A percentile compares a stretch with the other conserved stretches of the same genome.
Evolutionary conservation across 371 early-diverging fungal genomes (phyloP).

Genomic region (Syncephalastrum contaminatum): DNA sequence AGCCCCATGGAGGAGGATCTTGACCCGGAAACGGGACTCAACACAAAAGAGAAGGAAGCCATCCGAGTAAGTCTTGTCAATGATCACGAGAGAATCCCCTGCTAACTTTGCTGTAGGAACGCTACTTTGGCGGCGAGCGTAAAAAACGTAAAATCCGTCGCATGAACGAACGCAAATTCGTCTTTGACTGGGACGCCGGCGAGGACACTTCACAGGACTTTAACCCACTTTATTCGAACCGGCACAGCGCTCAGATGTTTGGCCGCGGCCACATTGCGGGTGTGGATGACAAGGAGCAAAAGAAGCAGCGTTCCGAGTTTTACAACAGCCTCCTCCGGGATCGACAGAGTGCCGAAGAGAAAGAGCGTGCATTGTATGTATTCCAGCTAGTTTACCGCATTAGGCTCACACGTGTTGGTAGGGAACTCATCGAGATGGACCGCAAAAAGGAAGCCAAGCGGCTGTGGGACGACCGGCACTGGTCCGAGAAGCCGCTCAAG

Average conservation of each 20-base stretch:
- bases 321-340: constrained; percentile 66
- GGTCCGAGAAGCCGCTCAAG: constrained; percentile 88
- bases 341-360: constrained; percentile 70
- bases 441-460: constrained; percentile 65
- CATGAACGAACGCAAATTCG: constrained; percentile 91
- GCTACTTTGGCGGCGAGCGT: constrained; percentile 86
- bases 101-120: too few species aligned
- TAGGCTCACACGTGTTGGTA: constrained; percentile 13
- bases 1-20: constrained; percentile 9
- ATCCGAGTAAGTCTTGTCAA: constrained; percentile 34
- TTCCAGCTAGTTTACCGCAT: too few species aligned
- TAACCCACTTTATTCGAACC: constrained; percentile 84
- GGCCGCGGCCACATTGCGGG: constrained; percentile 93
- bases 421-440: constrained; percentile 65
- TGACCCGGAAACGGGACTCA: constrained; percentile 24
- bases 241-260: constrained; percentile 83
- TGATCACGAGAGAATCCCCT: too few species aligned
- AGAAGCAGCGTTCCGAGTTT: constrained; percentile 65
- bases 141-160: constrained; percentile 76
- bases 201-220: constrained; percentile 95
- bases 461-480: constrained; percentile 89
- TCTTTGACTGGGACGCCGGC: constrained; percentile 95
- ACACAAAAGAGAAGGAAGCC: constrained; percentile 50
- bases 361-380: constrained; percentile 59
- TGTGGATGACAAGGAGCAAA: constrained; percentile 80